phyloP scores from a whole-genome alignment of 1,284 basidiomycete genomes.

The Trichosporon sp. region DNA sequence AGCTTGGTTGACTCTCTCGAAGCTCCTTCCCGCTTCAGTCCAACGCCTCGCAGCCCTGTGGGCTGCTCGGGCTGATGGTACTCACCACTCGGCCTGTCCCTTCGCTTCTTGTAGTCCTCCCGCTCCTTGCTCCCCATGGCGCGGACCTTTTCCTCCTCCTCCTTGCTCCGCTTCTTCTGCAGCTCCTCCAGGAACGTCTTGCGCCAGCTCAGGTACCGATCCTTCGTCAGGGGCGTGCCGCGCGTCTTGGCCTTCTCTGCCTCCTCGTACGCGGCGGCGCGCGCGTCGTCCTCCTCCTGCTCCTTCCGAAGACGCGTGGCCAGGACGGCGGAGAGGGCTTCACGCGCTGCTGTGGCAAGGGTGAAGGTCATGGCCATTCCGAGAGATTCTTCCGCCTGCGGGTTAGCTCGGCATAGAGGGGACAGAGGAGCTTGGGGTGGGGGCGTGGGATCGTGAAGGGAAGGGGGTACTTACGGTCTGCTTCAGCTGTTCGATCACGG shows the following conservation, averaged over 20 bases:
- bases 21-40: no score
- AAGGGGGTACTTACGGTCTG: slow-evolving; percentile 59
- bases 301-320: slow-evolving; percentile 64
- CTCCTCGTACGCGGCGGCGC: slow-evolving; percentile 74
- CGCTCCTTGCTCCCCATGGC: slow-evolving; percentile 77
- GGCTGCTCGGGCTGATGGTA: slow-evolving; percentile 22
- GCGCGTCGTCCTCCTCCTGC: slow-evolving; percentile 69
- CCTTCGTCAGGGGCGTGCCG: slow-evolving; percentile 84
- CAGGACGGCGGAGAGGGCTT: slow-evolving; percentile 70
- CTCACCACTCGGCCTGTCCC: slow-evolving; percentile 70
- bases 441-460: no score
- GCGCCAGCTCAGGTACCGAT: slow-evolving; percentile 81
- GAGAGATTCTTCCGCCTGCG: slow-evolving; percentile 81
- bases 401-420: background rate
- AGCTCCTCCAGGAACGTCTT: slow-evolving; percentile 72
- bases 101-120: slow-evolving; percentile 77
- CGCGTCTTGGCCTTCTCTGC: slow-evolving; percentile 84
- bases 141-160: slow-evolving; percentile 81
- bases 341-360: slow-evolving; percentile 81
- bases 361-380: slow-evolving; percentile 99
- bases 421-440: no score
- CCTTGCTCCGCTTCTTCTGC: slow-evolving; percentile 64
- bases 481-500: slow-evolving; percentile 67
- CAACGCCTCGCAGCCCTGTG: no score
- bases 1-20: background rate